Base-by-base conservation (phyloP, 1,284 basidiomycete species). In the Taiwanofungus camphoratus region DNA sequence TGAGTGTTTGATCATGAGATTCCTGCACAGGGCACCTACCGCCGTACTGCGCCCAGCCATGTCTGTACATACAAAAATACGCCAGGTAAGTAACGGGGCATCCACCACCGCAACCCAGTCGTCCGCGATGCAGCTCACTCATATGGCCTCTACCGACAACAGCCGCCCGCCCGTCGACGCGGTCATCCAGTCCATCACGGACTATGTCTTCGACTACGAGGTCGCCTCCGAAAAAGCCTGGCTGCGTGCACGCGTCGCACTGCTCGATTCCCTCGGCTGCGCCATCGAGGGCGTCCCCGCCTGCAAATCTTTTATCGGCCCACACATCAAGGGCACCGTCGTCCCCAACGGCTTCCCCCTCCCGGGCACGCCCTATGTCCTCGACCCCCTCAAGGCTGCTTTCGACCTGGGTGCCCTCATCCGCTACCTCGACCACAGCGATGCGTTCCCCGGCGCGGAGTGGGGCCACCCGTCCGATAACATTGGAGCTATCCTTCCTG, bases 391-490 rank as follows among this genome's bases (percentile, higher is more conserved):
- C 19, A 46, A 46, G 36, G 45, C 45, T 3, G 15, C 35, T 3
- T 46, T 46, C 40, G 45, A 46, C 36, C 30, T 42, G 21, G 40
- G 45, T 20, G 16, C 45, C 18, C 36, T 41, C 22, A 46, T 46
- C 26, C 33, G 45, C 16, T 46, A 42, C 22, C 36, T 45, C 18
- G 40, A 42, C 36, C 45, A 46, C 32, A 46, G 45, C 24, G 45
- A 42, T 16, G 40, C 45, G 19, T 42, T 37, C 29, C 45, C 40
- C 23, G 39, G 45, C 21, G 45, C 45, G 15, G 45, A 46, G 30
- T 46, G 45, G 45, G 45, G 45, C 11, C 45, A 46, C 22, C 45
- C 45, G 19, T 46, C 45, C n/a, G 45, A 41, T 22, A 46, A 46
- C 27, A 46, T 46, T 19, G 39, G 45, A 16, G 45, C 45, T 9